Conservation (phyloP, 176 grass and related monocot genomes). For the Oryza rufipogon region DNA sequence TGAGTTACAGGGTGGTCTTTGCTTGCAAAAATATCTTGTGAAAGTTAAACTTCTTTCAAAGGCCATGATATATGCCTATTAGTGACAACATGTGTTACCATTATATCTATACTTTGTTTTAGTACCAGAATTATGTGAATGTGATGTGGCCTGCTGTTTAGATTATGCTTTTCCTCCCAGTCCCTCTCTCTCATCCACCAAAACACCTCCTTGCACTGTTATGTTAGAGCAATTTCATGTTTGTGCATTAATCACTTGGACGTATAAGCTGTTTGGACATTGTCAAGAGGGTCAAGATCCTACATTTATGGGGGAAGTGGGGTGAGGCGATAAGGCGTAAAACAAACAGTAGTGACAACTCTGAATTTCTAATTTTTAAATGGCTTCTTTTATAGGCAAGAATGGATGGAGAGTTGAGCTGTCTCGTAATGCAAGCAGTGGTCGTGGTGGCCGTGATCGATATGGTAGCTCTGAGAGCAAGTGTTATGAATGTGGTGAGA, state of each 20-base stretch:
- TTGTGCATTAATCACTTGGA: neutral
- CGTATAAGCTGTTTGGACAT: neutral
- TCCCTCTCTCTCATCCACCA: neutral
- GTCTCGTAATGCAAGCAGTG: constrained; percentile 54
- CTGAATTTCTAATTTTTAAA: neutral
- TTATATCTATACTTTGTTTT: neutral
- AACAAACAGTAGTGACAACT: neutral
- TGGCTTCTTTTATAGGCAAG: constrained; percentile 56
- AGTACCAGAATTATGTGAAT: neutral
- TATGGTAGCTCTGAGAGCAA: constrained; percentile 62
- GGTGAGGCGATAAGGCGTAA: neutral
- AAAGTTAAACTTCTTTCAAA: neutral
- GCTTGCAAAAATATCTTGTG: constrained; percentile 3
- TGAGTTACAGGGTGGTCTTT: neutral
- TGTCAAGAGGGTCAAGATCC: neutral
- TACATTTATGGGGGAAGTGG: neutral
- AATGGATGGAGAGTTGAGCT: constrained; percentile 91
- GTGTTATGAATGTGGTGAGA: constrained; percentile 90
- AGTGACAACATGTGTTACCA: neutral
- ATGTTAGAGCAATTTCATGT: neutral
- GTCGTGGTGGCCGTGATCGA: constrained; percentile 65
- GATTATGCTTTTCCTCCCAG: neutral
- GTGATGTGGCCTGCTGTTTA: neutral
- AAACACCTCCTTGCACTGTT: neutral
- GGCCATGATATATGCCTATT: neutral